These are phyloP conservation scores for Mycosphaerella sp. DNA, from an alignment of 2,329 filamentous ascomycete species.

Conservation along the genomic window DNA sequence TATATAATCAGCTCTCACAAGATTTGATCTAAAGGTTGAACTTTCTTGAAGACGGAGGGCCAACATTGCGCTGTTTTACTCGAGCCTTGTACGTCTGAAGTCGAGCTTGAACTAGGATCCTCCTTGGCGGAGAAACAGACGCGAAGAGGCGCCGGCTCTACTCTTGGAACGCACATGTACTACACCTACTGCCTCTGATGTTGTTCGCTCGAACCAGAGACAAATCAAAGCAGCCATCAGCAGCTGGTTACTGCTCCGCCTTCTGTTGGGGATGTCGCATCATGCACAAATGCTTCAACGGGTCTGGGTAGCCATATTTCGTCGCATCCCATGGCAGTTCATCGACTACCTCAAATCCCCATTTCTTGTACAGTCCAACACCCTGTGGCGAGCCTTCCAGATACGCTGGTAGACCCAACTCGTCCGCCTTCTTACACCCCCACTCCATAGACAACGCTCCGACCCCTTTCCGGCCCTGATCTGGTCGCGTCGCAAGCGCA, in stretches of 20 bases:
- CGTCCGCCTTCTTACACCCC: slow-evolving; percentile 39
- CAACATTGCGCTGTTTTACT: background rate
- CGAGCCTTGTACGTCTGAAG: background rate
- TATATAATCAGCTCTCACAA: background rate
- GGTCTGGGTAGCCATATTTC: slow-evolving; percentile 23
- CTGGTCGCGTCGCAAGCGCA: slow-evolving; percentile 36
- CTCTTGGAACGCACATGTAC: no score
- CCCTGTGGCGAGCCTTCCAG: slow-evolving; percentile 38
- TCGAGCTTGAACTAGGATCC: background rate
- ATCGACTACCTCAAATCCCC: slow-evolving; percentile 32
- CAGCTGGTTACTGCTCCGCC: background rate
- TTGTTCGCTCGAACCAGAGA: no score
- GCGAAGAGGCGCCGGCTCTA: background rate
- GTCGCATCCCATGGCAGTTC: slow-evolving; percentile 28
- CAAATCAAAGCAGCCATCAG: no score
- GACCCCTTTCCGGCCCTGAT: slow-evolving; percentile 38
- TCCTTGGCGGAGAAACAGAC: background rate
- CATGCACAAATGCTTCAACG: slow-evolving; percentile 27
- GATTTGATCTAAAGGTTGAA: background rate
- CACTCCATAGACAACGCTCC: slow-evolving; percentile 36
- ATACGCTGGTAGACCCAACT: slow-evolving; percentile 35
- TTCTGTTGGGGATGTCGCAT: slow-evolving; percentile 17
- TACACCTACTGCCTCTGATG: no score
- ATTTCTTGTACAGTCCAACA: slow-evolving; percentile 37
- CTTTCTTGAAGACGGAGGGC: no score